Base-by-base conservation (phyloP, 2,329 filamentous ascomycete species). In the Phyllosticta capitalensis region DNA sequence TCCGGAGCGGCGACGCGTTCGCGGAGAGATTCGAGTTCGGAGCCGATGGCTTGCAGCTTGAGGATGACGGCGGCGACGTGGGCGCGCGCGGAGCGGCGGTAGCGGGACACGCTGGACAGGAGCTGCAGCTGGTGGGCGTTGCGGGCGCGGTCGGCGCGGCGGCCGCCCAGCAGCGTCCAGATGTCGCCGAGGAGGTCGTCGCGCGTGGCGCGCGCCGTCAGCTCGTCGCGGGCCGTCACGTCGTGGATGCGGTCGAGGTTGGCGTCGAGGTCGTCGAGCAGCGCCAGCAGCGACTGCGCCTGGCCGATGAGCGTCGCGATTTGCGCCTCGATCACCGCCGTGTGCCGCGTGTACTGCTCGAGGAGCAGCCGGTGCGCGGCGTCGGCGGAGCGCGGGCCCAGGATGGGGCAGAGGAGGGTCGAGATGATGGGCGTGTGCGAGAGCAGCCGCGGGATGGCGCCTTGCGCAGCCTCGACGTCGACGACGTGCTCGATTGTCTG, bases 271-370 rank as follows among this genome's bases (percentile, higher is more conserved):
- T 82, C 82, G 21, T 82, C 77, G 2, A 95, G 81, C 1, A 87
- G 79, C 12, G 77, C 72, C 7, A 91, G 78, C 9, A 92, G 80
- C 1, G 81, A 81, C 64, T 88, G 82, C 0, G 89, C 89, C 69
- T 90, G 85, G 53, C 81, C 68, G 62, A 94, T 88, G 14, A 95
- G 80, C 19, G 72, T 71, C 3, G 77, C 74, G 63, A 92, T 89
- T 67, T 88, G 84, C 51, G 87, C 84, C 61, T 87, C 86, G 10
- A 92, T 83, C 14, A 84, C 78, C 21, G 78, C 75, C 1, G 88
- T 87, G 72, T 92, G 89, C 59, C 84, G 80, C 21, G 91, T 79
- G 69, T 92, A 94, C 68, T 89, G 86, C 62, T 90, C 83, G 45
- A 89, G 77, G 1, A 94, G 74, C 9, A 82, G 81, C 58, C 84